A percentile compares a stretch with the other conserved stretches of the same genome.
Conservation (phyloP, 108 stramenopile genomes). For the Cyclotella distinguenda region DNA sequence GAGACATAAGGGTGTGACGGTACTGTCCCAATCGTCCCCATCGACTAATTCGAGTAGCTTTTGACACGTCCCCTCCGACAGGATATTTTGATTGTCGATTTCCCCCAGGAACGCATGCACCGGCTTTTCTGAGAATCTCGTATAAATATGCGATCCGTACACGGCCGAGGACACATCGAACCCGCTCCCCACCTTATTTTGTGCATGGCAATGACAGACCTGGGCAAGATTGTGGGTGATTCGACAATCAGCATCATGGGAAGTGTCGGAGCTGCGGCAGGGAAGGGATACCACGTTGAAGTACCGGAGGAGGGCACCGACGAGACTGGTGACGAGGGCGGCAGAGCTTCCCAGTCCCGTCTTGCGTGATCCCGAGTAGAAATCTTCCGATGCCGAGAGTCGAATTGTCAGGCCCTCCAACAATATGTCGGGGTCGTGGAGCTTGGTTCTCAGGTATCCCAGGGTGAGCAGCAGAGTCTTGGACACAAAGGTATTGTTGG, state of each 20-base stretch:
- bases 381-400: conserved; percentile 53
- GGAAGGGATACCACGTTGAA: conserved; percentile 40
- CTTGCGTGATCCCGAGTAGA: conserved; percentile 85
- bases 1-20: conserved; percentile 53
- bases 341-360: conserved; percentile 85
- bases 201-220: conserved; percentile 90
- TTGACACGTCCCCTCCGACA: conserved; percentile 5
- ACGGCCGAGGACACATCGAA: conserved; percentile 94
- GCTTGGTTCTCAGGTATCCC: conserved; percentile 17
- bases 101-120: conserved; percentile 62
- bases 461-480: conserved; percentile 29
- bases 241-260: not conserved
- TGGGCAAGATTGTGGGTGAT: conserved; percentile 90
- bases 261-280: not conserved
- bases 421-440: not conserved
- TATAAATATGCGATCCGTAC: conserved; percentile 88
- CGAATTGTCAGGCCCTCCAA: not conserved
- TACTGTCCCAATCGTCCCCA: conserved; percentile 58
- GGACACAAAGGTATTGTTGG: too few relatives aligned
- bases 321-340: conserved; percentile 87
- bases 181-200: conserved; percentile 97
- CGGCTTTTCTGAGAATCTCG: conserved; percentile 67
- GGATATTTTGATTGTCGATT: conserved; percentile 23
- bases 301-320: conserved; percentile 63
- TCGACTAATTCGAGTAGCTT: conserved; percentile 26